Evolutionary conservation across 257 asterid species (phyloP).

Genomic region (Solanum peruvianum): DNA sequence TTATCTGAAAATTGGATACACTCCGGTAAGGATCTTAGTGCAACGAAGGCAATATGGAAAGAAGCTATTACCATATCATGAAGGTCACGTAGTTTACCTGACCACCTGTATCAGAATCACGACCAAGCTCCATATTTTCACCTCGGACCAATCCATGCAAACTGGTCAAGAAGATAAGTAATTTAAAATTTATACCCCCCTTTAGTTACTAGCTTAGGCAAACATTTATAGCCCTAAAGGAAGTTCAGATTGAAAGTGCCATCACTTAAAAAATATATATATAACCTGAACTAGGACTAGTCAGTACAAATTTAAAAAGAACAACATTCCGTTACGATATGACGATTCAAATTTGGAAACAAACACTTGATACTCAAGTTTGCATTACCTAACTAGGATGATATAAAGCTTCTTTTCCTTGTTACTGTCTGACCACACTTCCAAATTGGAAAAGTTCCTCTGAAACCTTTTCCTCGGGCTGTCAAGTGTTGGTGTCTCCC

Average conservation of each 20-base stretch:
- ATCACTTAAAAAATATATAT: neutral
- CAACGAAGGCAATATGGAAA: neutral
- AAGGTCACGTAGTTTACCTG: constrained; percentile 29
- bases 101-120: constrained; percentile 89
- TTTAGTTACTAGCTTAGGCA: neutral
- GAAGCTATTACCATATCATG: neutral
- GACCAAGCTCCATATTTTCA: constrained; percentile 91
- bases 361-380: neutral
- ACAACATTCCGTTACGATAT: neutral
- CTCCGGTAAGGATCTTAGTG: neutral
- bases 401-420: constrained; percentile 63
- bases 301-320: neutral
- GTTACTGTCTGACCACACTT: constrained; percentile 52
- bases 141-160: constrained; percentile 84
- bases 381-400: constrained; percentile 54
- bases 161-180: constrained; percentile 22
- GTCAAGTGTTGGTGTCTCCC: constrained; percentile 37
- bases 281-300: neutral
- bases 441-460: constrained; percentile 41
- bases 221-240: neutral
- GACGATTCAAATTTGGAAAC: neutral
- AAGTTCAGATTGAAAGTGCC: neutral
- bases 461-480: constrained; percentile 41
- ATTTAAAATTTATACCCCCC: neutral
- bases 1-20: constrained; percentile 34